phyloP scores from a whole-genome alignment of 2,329 filamentous ascomycete genomes.

The Clonostachys rhizophaga region DNA sequence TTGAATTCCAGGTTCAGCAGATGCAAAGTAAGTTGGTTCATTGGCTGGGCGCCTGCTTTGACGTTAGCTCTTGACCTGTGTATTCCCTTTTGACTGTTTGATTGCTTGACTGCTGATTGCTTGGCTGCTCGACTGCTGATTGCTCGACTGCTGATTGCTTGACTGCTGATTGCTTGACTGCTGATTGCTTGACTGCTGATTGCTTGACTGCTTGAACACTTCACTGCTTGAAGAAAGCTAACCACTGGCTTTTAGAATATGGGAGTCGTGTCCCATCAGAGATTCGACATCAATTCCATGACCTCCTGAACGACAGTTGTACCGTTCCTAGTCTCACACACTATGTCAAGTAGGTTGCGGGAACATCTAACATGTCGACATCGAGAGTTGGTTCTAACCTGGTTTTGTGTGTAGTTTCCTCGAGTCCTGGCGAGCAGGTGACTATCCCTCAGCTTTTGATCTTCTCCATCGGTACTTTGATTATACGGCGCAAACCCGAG shows the following conservation, averaged over 20 bases:
- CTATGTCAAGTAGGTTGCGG: slow-evolving; percentile 56
- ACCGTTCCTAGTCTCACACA: slow-evolving; percentile 70
- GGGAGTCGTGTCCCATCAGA: slow-evolving; percentile 74
- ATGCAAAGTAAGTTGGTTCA: slow-evolving; percentile 62
- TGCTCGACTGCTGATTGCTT: no score
- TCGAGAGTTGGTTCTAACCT: neutral
- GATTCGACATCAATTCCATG: slow-evolving; percentile 66
- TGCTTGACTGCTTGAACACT: no score
- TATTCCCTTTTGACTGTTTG: no score
- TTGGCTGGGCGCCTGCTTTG: neutral
- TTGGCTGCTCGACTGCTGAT: no score
- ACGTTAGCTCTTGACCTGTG: no score
- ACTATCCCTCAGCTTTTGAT: slow-evolving; percentile 87
- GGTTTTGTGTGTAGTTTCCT: slow-evolving; percentile 58
- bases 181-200: no score
- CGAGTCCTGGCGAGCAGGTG: slow-evolving; percentile 86
- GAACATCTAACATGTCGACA: slow-evolving; percentile 5
- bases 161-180: no score
- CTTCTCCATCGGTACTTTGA: slow-evolving; percentile 93
- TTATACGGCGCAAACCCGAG: slow-evolving; percentile 83
- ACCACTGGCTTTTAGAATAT: slow-evolving; percentile 43
- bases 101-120: no score
- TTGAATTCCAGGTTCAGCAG: slow-evolving; percentile 85
- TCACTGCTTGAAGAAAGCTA: no score
- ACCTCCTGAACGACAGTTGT: slow-evolving; percentile 62